A percentile compares a stretch with the other conserved stretches of the same genome.
phyloP scores from a whole-genome alignment of 192 early-diverging fungal genomes.

The Podila minutissima region DNA sequence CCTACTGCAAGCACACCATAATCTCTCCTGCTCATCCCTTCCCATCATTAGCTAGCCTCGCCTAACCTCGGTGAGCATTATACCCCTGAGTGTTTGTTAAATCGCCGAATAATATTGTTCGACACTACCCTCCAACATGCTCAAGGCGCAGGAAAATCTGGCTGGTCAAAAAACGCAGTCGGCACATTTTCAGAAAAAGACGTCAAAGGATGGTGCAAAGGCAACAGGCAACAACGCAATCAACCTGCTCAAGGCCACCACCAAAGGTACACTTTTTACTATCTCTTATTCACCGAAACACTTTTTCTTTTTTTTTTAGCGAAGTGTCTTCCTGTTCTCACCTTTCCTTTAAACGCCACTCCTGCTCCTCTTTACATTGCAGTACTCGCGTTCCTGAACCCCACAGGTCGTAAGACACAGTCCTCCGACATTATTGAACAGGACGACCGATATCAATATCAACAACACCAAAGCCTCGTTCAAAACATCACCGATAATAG shows the following conservation, averaged over 20 bases:
- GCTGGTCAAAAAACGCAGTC: constrained; percentile 2
- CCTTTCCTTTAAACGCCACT: not conserved
- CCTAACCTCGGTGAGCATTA: too few species aligned
- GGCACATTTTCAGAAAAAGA: constrained; percentile 4
- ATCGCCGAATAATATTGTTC: too few species aligned
- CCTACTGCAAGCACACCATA: not conserved
- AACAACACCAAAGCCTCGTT: not conserved
- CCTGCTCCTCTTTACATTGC: not conserved
- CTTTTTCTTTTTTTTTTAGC: too few species aligned
- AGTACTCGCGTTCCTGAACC: constrained; percentile 46
- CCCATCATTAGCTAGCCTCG: not conserved
- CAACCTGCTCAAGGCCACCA: constrained; percentile 40
- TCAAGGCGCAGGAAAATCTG: constrained; percentile 9
- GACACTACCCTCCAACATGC: constrained; percentile 2
- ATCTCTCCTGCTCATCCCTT: not conserved
- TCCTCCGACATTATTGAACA: not conserved
- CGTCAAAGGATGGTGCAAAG: not conserved
- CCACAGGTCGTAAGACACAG: constrained; percentile 16
- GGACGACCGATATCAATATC: not conserved
- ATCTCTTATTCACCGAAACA: too few species aligned
- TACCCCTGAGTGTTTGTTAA: too few species aligned
- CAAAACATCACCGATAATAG: not conserved
- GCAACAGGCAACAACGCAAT: constrained; percentile 1
- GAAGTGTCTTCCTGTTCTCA: not conserved
- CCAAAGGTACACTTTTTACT: constrained; percentile 23